Conservation (phyloP, 2,329 filamentous ascomycete species). For the Fusarium pininemorale region DNA sequence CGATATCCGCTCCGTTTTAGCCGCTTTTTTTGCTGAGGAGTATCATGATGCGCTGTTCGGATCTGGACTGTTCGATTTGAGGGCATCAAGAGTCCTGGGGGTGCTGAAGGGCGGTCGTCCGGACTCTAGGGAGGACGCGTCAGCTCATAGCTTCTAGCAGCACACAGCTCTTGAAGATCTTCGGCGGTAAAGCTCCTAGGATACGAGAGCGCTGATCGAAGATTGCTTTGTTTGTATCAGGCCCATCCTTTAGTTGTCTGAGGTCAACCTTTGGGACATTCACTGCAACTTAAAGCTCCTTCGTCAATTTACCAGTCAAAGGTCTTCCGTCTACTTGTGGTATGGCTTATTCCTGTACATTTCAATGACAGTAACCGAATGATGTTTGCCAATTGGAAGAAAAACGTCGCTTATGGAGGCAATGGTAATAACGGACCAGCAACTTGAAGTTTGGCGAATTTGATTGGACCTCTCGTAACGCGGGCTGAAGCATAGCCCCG, state of each 20-base stretch:
- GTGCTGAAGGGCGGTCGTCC: neutral
- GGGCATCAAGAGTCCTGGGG: neutral
- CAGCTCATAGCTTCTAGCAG: neutral
- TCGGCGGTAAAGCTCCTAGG: neutral
- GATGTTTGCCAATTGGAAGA: neutral
- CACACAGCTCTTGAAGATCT: neutral
- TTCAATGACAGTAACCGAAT: too few species aligned
- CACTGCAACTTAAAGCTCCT: rapidly evolving
- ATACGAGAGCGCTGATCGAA: neutral
- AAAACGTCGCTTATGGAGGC: rapidly evolving
- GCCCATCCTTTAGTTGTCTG: too few species aligned
- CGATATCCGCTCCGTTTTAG: neutral
- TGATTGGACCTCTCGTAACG: neutral
- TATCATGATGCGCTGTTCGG: neutral
- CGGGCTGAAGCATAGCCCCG: neutral
- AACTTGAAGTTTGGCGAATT: rapidly evolving
- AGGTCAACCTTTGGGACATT: neutral
- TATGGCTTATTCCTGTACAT: too few species aligned
- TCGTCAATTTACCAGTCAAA: rapidly evolving
- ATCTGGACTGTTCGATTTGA: neutral
- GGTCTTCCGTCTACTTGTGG: neutral
- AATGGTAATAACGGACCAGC: neutral
- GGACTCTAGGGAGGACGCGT: neutral
- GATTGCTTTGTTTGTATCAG: too few species aligned
- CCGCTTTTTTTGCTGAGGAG: neutral